Evolutionary conservation across 305 asterid species (phyloP).

Genomic region (Fraxinus dipetala): DNA sequence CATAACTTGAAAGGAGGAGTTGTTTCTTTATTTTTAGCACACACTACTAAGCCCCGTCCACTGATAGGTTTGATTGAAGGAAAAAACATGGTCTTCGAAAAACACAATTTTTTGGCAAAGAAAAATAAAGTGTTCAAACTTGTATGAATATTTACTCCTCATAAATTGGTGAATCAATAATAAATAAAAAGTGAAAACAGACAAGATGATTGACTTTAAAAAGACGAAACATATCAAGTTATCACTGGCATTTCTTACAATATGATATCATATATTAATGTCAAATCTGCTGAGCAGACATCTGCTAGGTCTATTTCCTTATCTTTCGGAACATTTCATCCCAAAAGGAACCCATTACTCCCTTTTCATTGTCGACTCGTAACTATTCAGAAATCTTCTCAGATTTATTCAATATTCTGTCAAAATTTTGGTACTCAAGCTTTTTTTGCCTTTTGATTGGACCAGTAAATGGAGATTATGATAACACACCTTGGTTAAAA

Average conservation of each 20-base stretch:
- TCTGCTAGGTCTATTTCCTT: conserved; percentile 44
- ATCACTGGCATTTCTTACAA: background rate
- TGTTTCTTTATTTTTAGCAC: background rate
- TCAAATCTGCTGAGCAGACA: conserved; percentile 28
- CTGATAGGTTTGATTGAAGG: background rate
- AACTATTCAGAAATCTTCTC: conserved; percentile 28
- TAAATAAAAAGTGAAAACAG: background rate
- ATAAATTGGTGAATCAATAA: background rate
- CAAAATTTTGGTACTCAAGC: conserved; percentile 14
- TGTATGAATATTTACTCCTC: background rate
- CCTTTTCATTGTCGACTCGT: conserved; percentile 25
- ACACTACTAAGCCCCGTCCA: background rate
- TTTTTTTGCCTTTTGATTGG: conserved; percentile 19
- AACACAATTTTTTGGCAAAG: background rate
- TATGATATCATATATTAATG: conserved; percentile 18
- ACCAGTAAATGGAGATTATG: background rate
- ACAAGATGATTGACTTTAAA: background rate
- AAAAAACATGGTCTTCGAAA: background rate
- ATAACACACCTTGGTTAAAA: too few species aligned
- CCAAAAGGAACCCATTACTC: conserved; percentile 26
- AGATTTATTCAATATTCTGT: conserved; percentile 30
- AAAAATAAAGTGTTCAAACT: too few species aligned
- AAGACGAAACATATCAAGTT: background rate
- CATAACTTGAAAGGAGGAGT: background rate
- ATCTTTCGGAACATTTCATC: conserved; percentile 59